These are phyloP conservation scores for Plectosphaerella sp. DNA, from an alignment of 2,329 filamentous ascomycete species.

Conservation along the genomic window DNA sequence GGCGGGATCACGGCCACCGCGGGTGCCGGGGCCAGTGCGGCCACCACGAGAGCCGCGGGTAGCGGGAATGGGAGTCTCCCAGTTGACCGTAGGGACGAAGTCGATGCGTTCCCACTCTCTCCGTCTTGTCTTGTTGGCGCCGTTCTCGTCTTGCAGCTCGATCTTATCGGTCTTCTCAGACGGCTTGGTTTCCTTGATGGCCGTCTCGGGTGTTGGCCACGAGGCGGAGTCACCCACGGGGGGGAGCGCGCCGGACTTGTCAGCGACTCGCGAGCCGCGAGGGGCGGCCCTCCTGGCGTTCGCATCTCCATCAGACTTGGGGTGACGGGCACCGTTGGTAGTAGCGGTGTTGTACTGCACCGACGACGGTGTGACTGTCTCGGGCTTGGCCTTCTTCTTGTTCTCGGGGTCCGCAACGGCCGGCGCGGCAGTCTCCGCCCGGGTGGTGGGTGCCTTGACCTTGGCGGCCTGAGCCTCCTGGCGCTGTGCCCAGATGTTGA, in stretches of 20 bases:
- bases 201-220: slow-evolving; percentile 88
- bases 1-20: slow-evolving; percentile 32
- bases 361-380: slow-evolving; percentile 13
- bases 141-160: slow-evolving; percentile 54
- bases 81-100: slow-evolving; percentile 79
- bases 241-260: slow-evolving; percentile 46
- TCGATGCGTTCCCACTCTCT: slow-evolving; percentile 84
- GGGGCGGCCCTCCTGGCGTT: slow-evolving; percentile 32
- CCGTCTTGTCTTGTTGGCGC: slow-evolving; percentile 44
- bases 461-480: slow-evolving; percentile 61
- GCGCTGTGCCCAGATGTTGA: slow-evolving; percentile 86
- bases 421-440: slow-evolving; percentile 20
- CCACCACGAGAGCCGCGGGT: slow-evolving; percentile 42
- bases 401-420: slow-evolving; percentile 36
- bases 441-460: slow-evolving; percentile 23
- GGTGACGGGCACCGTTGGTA: slow-evolving; percentile 23
- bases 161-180: slow-evolving; percentile 47
- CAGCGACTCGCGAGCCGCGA: slow-evolving; percentile 39
- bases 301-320: slow-evolving; percentile 37
- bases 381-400: slow-evolving; percentile 29
- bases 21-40: slow-evolving; percentile 47
- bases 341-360: slow-evolving; percentile 23
- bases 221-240: slow-evolving; percentile 71
- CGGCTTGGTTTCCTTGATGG: slow-evolving; percentile 64
- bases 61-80: slow-evolving; percentile 73